Percentiles rank a stretch among this genome's conserved stretches.
Conservation (phyloP, 1,284 basidiomycete genomes). For the Leucoagaricus sp. region DNA sequence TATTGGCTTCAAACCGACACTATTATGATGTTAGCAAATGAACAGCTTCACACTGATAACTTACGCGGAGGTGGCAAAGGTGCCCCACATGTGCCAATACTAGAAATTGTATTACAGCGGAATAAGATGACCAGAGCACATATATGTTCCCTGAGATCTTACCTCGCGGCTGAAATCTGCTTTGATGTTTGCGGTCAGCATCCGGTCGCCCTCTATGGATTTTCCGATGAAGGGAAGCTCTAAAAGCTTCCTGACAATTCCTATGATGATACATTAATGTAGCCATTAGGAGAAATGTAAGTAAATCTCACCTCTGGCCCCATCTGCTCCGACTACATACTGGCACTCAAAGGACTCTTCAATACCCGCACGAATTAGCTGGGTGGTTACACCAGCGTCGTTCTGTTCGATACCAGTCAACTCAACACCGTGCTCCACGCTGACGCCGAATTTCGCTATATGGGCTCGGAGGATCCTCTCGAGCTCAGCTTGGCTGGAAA, state of each 20-base stretch:
- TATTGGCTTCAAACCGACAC: neutral
- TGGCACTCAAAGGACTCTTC: slow-evolving; percentile 28
- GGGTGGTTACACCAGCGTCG: slow-evolving; percentile 28
- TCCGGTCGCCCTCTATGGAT: slow-evolving; percentile 16
- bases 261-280: neutral
- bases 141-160: slow-evolving; percentile 29
- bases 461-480: slow-evolving; percentile 36
- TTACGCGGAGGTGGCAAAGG: slow-evolving; percentile 25
- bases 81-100: slow-evolving; percentile 40
- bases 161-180: slow-evolving; percentile 28
- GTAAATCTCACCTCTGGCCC: slow-evolving; percentile 30
- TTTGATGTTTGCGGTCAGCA: neutral
- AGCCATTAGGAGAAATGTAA: neutral
- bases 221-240: slow-evolving; percentile 48
- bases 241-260: slow-evolving; percentile 40
- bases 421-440: slow-evolving; percentile 40
- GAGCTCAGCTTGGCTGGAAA: slow-evolving; percentile 41
- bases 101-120: slow-evolving; percentile 17
- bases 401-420: slow-evolving; percentile 36
- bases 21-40: neutral
- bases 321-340: slow-evolving; percentile 43
- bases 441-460: slow-evolving; percentile 30
- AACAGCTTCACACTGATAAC: neutral
- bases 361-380: slow-evolving; percentile 23
- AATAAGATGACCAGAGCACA: neutral